These are phyloP conservation scores for Syzygium grande DNA, from an alignment of 345 rosid species.

Conservation along the genomic window DNA sequence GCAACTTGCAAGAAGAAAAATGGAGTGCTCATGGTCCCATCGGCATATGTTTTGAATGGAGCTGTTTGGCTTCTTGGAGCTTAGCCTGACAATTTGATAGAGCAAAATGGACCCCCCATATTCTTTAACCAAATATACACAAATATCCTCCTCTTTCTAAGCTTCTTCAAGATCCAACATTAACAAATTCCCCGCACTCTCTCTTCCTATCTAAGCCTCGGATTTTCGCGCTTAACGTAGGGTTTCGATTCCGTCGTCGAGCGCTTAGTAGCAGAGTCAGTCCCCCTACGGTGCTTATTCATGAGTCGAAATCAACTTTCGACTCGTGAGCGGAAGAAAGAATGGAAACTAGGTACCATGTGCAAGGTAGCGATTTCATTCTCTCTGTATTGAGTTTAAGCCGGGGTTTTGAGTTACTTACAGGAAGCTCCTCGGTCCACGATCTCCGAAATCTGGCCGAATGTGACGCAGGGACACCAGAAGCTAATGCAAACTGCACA, in stretches of 20 bases:
- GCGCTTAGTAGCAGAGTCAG: background rate
- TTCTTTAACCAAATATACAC: background rate
- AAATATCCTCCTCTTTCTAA: background rate
- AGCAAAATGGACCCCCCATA: background rate
- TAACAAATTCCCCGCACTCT: background rate
- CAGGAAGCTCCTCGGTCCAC: conserved; percentile 43
- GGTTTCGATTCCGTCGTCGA: background rate
- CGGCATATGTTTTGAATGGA: too few species aligned
- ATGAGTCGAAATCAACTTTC: background rate
- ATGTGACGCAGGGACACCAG: conserved; percentile 55
- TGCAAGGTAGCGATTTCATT: background rate
- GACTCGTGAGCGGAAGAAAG: background rate
- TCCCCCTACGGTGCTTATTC: background rate
- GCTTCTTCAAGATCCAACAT: background rate
- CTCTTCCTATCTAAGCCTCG: background rate
- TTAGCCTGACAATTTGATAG: background rate
- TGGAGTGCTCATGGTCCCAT: too few species aligned
- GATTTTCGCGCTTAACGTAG: background rate
- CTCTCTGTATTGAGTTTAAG: background rate
- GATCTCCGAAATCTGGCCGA: conserved; percentile 57
- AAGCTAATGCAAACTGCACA: conserved; percentile 33
- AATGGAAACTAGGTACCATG: background rate
- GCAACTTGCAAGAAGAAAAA: too few species aligned
- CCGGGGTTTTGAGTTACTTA: conserved; percentile 2
- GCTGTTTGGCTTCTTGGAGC: background rate